Evolutionary conservation across 352 stramenopile genomes (phyloP).

Genomic region (Aphanomyces invadans): DNA sequence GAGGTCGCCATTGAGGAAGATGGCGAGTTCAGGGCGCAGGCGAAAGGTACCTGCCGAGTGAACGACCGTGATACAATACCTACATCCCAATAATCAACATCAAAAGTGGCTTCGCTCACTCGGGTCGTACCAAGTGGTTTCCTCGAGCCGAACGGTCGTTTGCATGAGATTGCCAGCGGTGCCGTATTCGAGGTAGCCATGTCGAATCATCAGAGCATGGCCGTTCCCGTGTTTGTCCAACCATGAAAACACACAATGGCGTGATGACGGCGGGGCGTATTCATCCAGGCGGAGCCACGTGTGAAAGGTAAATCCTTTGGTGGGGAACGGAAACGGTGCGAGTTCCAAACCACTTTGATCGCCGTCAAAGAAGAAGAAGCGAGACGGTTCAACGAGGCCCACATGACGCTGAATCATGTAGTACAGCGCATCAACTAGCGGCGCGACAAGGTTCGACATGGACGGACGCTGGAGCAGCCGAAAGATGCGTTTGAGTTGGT

Average conservation of each 20-base stretch:
- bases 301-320: constrained; percentile 19
- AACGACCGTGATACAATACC: constrained; percentile 6
- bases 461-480: constrained; percentile 12
- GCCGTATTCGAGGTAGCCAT: background rate
- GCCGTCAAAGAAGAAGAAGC: constrained; percentile 25
- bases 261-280: background rate
- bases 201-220: background rate
- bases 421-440: constrained; percentile 9
- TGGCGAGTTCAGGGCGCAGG: background rate
- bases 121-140: background rate
- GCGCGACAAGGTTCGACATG: constrained; percentile 7
- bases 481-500: constrained; percentile 23
- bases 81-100: background rate
- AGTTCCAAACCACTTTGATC: constrained; percentile 6
- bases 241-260: background rate
- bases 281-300: constrained; percentile 18
- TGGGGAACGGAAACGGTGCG: constrained; percentile 6
- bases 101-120: too few species aligned
- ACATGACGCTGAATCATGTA: constrained; percentile 5
- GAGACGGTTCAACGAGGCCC: background rate
- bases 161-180: background rate
- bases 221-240: background rate
- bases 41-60: constrained; percentile 16
- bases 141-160: background rate
- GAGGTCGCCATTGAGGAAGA: constrained; percentile 15